A percentile compares a stretch with the other conserved stretches of the same genome.
Conservation (phyloP, 1,139 yeast species). For the Yamadazyma atmosphaerica region DNA sequence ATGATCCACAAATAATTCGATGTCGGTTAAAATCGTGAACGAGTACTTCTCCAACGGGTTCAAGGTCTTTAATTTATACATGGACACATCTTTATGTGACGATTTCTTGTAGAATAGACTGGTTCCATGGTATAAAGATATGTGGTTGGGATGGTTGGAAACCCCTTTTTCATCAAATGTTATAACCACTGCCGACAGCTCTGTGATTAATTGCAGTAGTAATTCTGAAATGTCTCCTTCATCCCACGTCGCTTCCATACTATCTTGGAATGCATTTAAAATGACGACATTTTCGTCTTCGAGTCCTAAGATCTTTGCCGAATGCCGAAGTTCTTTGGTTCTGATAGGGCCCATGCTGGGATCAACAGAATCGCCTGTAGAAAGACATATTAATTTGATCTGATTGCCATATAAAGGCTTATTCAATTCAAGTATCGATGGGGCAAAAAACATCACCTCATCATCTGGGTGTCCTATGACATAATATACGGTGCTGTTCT, state of each 20-base stretch:
- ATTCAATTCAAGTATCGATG: conserved; percentile 59
- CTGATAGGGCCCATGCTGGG: conserved; percentile 71
- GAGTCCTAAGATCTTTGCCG: conserved; percentile 62
- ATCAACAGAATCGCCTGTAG: conserved; percentile 67
- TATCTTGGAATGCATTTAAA: conserved; percentile 61
- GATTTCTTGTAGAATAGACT: conserved; percentile 24
- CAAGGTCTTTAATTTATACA: conserved; percentile 47
- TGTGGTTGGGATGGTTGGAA: conserved; percentile 85
- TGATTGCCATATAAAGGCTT: conserved; percentile 50
- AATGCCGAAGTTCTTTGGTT: conserved; percentile 53
- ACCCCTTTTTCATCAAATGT: conserved; percentile 87
- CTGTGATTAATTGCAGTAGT: conserved; percentile 21
- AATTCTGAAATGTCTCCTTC: conserved; percentile 35
- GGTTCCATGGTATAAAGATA: conserved; percentile 61
- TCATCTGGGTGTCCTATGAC: conserved; percentile 97
- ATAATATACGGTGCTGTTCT: conserved; percentile 43
- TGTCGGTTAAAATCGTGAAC: conserved; percentile 47
- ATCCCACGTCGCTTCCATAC: conserved; percentile 74
- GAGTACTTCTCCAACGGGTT: conserved; percentile 53
- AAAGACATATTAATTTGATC: conserved; percentile 67
- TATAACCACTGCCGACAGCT: conserved; percentile 40
- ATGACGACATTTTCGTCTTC: conserved; percentile 41
- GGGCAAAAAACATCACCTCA: conserved; percentile 96
- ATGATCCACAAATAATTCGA: conserved; percentile 41
- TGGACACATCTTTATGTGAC: conserved; percentile 17